phyloP scores from a whole-genome alignment of 768 basidiomycete species.

The Panaeolus papilionaceus region DNA sequence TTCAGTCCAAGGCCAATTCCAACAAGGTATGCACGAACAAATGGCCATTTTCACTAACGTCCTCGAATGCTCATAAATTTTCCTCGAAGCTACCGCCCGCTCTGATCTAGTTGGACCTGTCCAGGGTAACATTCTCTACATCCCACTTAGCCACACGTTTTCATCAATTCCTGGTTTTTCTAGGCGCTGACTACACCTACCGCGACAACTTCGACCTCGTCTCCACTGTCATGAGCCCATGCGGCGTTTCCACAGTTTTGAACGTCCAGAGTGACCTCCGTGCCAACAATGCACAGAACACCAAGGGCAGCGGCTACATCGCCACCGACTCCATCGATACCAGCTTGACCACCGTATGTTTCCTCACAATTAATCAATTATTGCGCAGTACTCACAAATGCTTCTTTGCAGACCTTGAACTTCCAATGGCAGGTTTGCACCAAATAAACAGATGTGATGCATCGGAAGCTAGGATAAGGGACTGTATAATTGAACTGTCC shows the following conservation, averaged over 20 bases:
- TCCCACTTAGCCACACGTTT: neutral
- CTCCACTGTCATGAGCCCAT: conserved; percentile 29
- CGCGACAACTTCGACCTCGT: conserved; percentile 34
- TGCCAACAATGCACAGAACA: conserved; percentile 30
- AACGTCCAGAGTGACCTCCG: conserved; percentile 32
- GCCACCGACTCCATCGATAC: conserved; percentile 28
- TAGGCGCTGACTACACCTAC: conserved; percentile 32
- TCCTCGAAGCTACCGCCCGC: conserved; percentile 26
- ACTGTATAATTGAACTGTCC: neutral
- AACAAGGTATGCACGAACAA: conserved; percentile 25
- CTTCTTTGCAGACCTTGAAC: conserved; percentile 25
- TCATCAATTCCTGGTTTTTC: neutral
- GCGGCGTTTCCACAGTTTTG: conserved; percentile 31
- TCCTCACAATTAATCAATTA: conserved; percentile 15
- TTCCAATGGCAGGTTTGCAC: conserved; percentile 32
- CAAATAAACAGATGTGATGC: neutral
- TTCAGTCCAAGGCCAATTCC: conserved; percentile 31
- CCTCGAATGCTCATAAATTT: neutral
- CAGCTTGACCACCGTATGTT: neutral
- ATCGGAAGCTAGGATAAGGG: neutral
- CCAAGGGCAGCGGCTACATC: conserved; percentile 31
- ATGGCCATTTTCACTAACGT: neutral
- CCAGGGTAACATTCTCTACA: conserved; percentile 17
- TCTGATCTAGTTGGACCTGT: conserved; percentile 30
- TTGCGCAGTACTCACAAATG: conserved; percentile 22